phyloP scores from a whole-genome alignment of 495 filamentous ascomycete species.

The Xylaria castorea region DNA sequence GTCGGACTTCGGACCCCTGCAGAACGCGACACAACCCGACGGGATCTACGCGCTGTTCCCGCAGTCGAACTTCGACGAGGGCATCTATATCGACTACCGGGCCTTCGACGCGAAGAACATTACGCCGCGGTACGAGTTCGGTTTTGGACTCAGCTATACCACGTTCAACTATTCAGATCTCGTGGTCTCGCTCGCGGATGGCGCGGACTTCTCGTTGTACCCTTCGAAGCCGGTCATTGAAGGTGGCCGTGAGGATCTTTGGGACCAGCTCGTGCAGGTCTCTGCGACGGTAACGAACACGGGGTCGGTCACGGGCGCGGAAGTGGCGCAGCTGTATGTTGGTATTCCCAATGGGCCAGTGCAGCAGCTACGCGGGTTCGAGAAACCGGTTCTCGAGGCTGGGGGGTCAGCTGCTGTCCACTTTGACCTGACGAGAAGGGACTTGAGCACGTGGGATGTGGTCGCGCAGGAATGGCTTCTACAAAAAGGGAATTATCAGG shows the following conservation, averaged over 20 bases:
- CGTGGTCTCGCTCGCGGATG: conserved; percentile 37
- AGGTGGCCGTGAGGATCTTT: conserved; percentile 66
- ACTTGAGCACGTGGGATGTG: conserved; percentile 72
- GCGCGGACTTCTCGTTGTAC: conserved; percentile 39
- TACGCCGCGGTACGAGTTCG: conserved; percentile 72
- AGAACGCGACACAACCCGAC: conserved; percentile 42
- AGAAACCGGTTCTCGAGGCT: conserved; percentile 59
- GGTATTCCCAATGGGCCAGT: conserved; percentile 59
- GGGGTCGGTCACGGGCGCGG: conserved; percentile 55
- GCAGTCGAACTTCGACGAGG: conserved; percentile 70
- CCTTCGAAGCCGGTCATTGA: conserved; percentile 52
- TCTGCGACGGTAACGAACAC: conserved; percentile 63
- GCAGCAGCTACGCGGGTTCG: conserved; percentile 70
- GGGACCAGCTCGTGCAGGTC: conserved; percentile 62
- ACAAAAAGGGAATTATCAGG: conserved; percentile 51
- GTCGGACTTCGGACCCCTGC: conserved; percentile 61
- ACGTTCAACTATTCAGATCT: conserved; percentile 62
- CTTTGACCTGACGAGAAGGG: conserved; percentile 67
- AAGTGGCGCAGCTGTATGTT: conserved; percentile 72
- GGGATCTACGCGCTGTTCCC: conserved; percentile 53
- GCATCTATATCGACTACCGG: conserved; percentile 70
- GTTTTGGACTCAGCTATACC: conserved; percentile 74
- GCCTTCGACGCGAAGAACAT: conserved; percentile 70
- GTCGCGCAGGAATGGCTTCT: conserved; percentile 65
- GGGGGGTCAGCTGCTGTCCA: conserved; percentile 52